Evolutionary conservation across 2,329 filamentous ascomycete genomes (phyloP), one percentile per base, ranked within the genome.

Genomic region (Fusarium tupiense): DNA sequence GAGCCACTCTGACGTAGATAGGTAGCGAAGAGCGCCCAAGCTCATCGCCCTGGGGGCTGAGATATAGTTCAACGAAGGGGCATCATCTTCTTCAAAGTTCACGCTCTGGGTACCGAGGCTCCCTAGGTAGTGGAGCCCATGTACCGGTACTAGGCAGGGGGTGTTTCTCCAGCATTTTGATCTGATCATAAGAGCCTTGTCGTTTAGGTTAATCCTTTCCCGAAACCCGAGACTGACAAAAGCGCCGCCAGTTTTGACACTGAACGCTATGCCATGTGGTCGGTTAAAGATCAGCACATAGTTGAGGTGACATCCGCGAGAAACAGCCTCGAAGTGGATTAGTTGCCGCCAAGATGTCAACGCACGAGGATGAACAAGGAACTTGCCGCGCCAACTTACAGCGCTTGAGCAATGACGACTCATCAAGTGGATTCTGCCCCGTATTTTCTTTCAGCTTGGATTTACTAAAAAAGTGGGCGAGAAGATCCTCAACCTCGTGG

Each of bases 401-500:
- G 47, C 41, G 46, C 38, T 31, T 22, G 47, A 58, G 46, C 41
- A 61, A 66, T 26, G 54, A 37, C 50, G 50, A 56, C 46, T 22
- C 47, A 56, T 38, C 37, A 49, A 35, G 71, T 73, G 70, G 65
- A 57, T 46, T 50, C 41, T 58, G 58, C 67, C 64, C 69, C 67
- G 61, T 64, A 47, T 38, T 71, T 71, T 46, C 41, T 64, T 69
- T 64, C 72, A 59, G 71, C 57, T 71, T 60, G 35, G 61, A 61
- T 31, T 59, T 67, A 47, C 63, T 47, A 76, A 64, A 38, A 75
- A 66, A 66, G 71, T 67, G 61, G 64, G 58, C 54, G 54, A 64
- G 53, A 65, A 58, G 76, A 73, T 61, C 65, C 74, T 64, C 69
- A 63, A 61, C 72, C 66, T 78, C 72, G 74, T 77, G 76, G 76